Conservation (phyloP, 345 rosid genomes). For the Sisymbrium altissimum region DNA sequence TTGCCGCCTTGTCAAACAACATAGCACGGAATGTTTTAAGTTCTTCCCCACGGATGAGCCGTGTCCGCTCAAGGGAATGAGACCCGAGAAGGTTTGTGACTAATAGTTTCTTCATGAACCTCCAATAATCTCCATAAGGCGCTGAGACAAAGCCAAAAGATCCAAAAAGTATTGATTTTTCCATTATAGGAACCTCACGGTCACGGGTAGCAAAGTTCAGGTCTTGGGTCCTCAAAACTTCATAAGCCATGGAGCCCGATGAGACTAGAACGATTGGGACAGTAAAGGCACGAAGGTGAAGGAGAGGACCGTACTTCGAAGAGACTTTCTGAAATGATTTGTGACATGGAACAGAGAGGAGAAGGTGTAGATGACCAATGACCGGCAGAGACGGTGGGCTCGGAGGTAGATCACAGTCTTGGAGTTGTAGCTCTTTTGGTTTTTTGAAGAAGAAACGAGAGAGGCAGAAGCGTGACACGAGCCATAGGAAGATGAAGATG, state of each 20-base stretch:
- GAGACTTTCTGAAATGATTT: slow-evolving; percentile 34
- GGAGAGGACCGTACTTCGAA: slow-evolving; percentile 40
- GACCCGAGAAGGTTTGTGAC: slow-evolving; percentile 36
- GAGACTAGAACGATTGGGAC: slow-evolving; percentile 38
- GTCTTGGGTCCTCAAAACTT: slow-evolving; percentile 34
- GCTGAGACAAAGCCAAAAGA: slow-evolving; percentile 28
- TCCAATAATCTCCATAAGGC: slow-evolving; percentile 49
- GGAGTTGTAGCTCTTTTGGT: background rate
- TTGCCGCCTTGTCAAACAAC: slow-evolving; percentile 24
- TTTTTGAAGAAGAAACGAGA: slow-evolving; percentile 30
- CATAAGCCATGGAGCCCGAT: slow-evolving; percentile 33
- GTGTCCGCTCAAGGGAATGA: slow-evolving; percentile 30
- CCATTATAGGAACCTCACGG: slow-evolving; percentile 15
- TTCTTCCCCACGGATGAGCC: slow-evolving; percentile 33
- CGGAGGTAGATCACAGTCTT: slow-evolving; percentile 38
- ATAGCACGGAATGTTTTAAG: slow-evolving; percentile 18
- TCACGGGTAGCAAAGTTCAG: slow-evolving; percentile 27
- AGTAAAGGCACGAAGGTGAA: slow-evolving; percentile 34
- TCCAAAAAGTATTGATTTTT: slow-evolving; percentile 25
- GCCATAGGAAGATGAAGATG: slow-evolving; percentile 14
- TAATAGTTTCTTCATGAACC: slow-evolving; percentile 46
- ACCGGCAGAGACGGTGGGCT: slow-evolving; percentile 44
- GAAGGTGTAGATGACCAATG: slow-evolving; percentile 48
- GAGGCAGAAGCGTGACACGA: slow-evolving; percentile 14
- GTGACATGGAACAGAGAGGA: slow-evolving; percentile 26